Base-by-base conservation (phyloP, 352 stramenopile genomes). In the Phytophthora pinifolia region DNA sequence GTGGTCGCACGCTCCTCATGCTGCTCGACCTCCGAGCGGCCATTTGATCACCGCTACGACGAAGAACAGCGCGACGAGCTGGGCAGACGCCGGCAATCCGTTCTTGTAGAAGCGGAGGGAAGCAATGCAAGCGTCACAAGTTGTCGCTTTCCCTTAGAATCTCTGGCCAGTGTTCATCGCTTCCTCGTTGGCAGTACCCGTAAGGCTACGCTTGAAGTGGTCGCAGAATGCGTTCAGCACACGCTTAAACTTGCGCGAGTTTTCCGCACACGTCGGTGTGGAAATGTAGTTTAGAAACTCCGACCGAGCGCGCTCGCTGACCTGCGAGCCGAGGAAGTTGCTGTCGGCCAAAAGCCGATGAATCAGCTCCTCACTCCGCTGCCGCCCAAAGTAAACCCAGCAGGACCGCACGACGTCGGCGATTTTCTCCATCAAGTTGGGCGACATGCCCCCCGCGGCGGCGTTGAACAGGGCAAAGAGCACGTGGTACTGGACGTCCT, bases 201-300 rank as follows among this genome's bases (percentile, higher is more conserved):
- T 70, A 29, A 88, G 48, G 12, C 65, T 79, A 62, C 83, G 82
- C 43, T 79, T 79, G 49, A 90, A 90, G 50, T 92, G 82, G 39
- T 87, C 78, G 55, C 82, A 92, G 51, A 92, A 92, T 31, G 79
- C 66, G 29, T 69, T 79, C 12, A 92, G 59, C 20, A 89, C 79
- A 30, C 82, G 82, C 35, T 83, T 86, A 44, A 92, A 92, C 52
- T 92, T 92, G 63, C 79, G 79, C 48, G 79, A 67, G 47, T 92
- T 89, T 53, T 90, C 78, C 14, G 83, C 67, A 37, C 79, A 89
- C 15, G 81, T 71, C 27, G 67, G 70, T 29, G 73, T 74, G 8
- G 69, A 81, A 56, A 92, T 87, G 30, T 66, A 84, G 10, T 47
- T 68, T 4, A 73, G 59, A 41, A 92, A 90, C 38, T 89, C 79